phyloP scores from a whole-genome alignment of 768 basidiomycete genomes.

The Nidularia sp. region DNA sequence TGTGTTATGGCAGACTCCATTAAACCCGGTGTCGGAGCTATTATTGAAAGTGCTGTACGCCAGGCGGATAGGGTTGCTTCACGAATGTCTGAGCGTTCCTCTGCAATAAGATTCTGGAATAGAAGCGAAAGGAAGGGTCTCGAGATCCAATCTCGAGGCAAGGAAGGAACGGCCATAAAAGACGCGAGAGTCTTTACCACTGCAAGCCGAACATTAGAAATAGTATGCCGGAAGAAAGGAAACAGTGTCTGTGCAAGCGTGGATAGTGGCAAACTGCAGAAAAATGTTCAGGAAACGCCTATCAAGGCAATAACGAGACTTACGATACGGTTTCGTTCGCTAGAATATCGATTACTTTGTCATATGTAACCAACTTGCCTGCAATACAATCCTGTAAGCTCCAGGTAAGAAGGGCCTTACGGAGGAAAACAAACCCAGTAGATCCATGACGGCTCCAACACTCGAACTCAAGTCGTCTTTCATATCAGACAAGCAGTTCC shows the following conservation, averaged over 20 bases:
- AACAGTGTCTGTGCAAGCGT: conserved; percentile 83
- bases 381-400: conserved; percentile 4
- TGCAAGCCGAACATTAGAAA: conserved; percentile 86
- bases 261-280: conserved; percentile 68
- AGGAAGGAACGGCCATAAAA: conserved; percentile 75
- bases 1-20: conserved; percentile 53
- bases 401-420: neutral
- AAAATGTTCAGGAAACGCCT: conserved; percentile 2
- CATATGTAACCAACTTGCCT: conserved; percentile 83
- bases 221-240: conserved; percentile 97
- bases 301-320: conserved; percentile 23
- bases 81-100: conserved; percentile 85
- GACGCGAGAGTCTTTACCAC: conserved; percentile 86
- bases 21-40: conserved; percentile 39
- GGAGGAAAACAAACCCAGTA: conserved; percentile 59
- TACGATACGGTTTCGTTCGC: conserved; percentile 69
- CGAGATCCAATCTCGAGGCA: conserved; percentile 79
- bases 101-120: conserved; percentile 91
- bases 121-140: conserved; percentile 76
- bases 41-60: conserved; percentile 60
- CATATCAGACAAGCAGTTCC: conserved; percentile 88
- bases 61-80: conserved; percentile 69
- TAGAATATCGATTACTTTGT: conserved; percentile 73
- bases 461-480: conserved; percentile 97
- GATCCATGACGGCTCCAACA: conserved; percentile 95